phyloP scores from a whole-genome alignment of 371 early-diverging fungal species.

The Choanephora cucurbitarum region DNA sequence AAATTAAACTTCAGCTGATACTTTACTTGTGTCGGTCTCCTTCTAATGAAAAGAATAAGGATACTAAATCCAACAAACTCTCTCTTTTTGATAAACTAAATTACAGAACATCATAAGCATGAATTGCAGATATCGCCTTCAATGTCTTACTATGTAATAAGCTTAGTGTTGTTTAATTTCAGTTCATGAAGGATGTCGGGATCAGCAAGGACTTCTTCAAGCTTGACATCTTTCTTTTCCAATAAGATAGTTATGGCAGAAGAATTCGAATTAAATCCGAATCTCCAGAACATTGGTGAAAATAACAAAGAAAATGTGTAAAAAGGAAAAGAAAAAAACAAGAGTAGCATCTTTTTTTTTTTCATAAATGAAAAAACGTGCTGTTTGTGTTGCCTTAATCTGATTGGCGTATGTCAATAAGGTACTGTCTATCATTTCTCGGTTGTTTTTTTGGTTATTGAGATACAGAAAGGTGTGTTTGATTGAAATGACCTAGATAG shows the following conservation, averaged over 20 bases:
- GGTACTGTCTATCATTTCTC: too few species aligned
- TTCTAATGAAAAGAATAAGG: constrained; percentile 17
- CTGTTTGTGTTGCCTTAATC: too few species aligned
- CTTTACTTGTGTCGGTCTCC: constrained; percentile 26
- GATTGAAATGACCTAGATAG: too few species aligned
- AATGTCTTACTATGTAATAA: constrained; percentile 76
- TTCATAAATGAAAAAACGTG: too few species aligned
- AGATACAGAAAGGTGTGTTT: too few species aligned
- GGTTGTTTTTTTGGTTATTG: too few species aligned
- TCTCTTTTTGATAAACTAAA: neutral
- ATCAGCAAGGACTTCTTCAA: constrained; percentile 79
- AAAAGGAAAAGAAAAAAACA: neutral
- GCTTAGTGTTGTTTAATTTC: constrained; percentile 79
- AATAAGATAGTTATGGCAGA: constrained; percentile 79
- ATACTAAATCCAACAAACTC: constrained; percentile 1
- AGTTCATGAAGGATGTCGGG: constrained; percentile 87
- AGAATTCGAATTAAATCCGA: constrained; percentile 70
- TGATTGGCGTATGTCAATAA: too few species aligned
- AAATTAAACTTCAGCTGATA: too few species aligned
- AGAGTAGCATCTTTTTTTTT: too few species aligned
- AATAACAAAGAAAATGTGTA: neutral
- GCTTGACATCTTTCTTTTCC: constrained; percentile 72
- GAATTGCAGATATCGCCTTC: too few species aligned
- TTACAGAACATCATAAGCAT: too few species aligned
- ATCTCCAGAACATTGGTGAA: constrained; percentile 74